Evolutionary conservation across 768 basidiomycete species (phyloP).

Genomic region (Flagelloscypha sp.): DNA sequence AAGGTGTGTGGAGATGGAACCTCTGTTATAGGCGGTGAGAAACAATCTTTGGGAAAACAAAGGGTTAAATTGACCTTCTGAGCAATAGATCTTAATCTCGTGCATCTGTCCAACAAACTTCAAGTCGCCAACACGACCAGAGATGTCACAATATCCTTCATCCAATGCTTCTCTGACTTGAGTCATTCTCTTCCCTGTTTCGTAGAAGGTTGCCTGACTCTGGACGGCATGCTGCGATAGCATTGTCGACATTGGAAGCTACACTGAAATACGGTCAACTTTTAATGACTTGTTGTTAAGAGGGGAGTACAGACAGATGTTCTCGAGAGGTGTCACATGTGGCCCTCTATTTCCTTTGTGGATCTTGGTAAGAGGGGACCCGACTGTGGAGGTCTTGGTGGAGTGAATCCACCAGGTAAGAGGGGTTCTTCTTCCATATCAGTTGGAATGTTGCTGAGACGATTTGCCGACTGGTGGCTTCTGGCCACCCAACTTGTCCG

Average conservation of each 20-base stretch:
- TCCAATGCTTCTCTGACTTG: slow-evolving; percentile 66
- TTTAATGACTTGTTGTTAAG: not conserved
- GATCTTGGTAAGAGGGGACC: too few relatives aligned
- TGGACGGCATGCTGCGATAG: slow-evolving; percentile 62
- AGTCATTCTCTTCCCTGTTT: slow-evolving; percentile 59
- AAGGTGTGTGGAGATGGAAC: slow-evolving; percentile 42
- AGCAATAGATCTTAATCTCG: slow-evolving; percentile 52
- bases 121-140: slow-evolving; percentile 55
- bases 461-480: too few relatives aligned
- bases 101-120: slow-evolving; percentile 58
- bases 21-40: slow-evolving; percentile 32
- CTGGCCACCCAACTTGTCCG: too few relatives aligned
- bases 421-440: too few relatives aligned
- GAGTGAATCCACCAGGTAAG: too few relatives aligned
- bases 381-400: too few relatives aligned
- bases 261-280: slow-evolving; percentile 10
- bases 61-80: slow-evolving; percentile 39
- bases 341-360: too few relatives aligned
- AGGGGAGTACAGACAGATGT: slow-evolving; percentile 28
- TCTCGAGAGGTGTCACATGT: slow-evolving; percentile 33
- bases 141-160: slow-evolving; percentile 77
- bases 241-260: slow-evolving; percentile 63
- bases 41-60: slow-evolving; percentile 4
- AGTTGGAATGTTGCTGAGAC: too few relatives aligned
- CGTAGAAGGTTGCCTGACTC: slow-evolving; percentile 55